Evolutionary conservation across 495 filamentous ascomycete genomes (phyloP).

Genomic region (Monascus purpureus): DNA sequence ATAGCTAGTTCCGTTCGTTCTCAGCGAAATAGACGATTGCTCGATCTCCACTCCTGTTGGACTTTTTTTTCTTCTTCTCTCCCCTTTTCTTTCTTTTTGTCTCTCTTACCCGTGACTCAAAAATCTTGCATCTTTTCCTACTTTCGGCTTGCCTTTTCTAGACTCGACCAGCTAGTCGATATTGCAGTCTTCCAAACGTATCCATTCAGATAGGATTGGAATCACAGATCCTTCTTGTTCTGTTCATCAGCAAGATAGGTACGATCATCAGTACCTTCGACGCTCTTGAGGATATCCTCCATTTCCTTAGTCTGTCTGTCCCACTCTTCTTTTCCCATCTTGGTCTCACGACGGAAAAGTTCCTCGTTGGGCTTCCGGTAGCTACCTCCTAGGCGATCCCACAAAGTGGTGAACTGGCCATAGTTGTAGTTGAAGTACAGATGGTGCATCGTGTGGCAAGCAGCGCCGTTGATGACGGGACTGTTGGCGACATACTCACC

Average conservation of each 20-base stretch:
- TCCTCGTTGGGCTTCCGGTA: slow-evolving; percentile 82
- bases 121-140: too few species aligned
- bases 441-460: slow-evolving; percentile 94
- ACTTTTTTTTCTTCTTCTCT: too few species aligned
- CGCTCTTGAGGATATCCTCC: slow-evolving; percentile 68
- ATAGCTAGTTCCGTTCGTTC: too few species aligned
- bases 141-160: too few species aligned
- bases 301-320: slow-evolving; percentile 69
- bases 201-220: too few species aligned
- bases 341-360: slow-evolving; percentile 74
- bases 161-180: too few species aligned
- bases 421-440: slow-evolving; percentile 99
- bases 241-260: slow-evolving; percentile 40
- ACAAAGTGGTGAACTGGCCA: slow-evolving; percentile 89
- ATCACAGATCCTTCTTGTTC: slow-evolving; percentile 28
- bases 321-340: slow-evolving; percentile 77
- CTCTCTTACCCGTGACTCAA: too few species aligned
- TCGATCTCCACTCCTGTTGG: too few species aligned
- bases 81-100: too few species aligned
- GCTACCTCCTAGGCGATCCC: slow-evolving; percentile 82
- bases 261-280: slow-evolving; percentile 82
- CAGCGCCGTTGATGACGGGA: slow-evolving; percentile 83
- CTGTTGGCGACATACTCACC: slow-evolving; percentile 88
- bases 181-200: too few species aligned
- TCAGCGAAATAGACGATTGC: too few species aligned